phyloP scores from a whole-genome alignment of 169 alveolate species.

The Cryptosporidium sp. region DNA sequence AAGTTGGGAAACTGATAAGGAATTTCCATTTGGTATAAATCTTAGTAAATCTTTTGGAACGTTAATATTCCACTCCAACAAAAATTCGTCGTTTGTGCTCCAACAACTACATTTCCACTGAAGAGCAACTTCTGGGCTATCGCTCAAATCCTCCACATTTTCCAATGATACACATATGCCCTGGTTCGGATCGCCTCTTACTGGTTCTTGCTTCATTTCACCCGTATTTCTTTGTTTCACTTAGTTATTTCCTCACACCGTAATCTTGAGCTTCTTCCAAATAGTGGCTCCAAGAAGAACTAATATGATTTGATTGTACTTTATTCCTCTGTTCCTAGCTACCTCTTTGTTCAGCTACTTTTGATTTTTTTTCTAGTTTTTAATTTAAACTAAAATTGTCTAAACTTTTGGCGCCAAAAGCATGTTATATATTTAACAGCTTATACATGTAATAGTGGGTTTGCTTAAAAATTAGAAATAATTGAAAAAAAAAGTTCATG shows the following conservation, averaged over 20 bases:
- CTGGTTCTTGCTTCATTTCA: slow-evolving; percentile 26
- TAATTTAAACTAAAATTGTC: background rate
- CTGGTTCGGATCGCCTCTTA: slow-evolving; percentile 71
- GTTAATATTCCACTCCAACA: slow-evolving; percentile 64
- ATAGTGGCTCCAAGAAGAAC: background rate
- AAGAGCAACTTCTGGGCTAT: background rate
- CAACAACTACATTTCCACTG: slow-evolving; percentile 75
- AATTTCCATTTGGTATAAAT: background rate
- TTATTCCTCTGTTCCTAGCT: background rate
- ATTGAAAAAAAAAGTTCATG: no score
- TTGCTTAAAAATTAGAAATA: background rate
- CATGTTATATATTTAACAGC: background rate
- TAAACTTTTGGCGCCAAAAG: slow-evolving; percentile 9
- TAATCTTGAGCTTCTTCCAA: background rate
- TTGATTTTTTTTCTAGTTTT: background rate
- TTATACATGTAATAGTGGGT: background rate
- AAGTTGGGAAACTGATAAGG: slow-evolving; percentile 23
- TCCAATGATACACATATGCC: slow-evolving; percentile 59
- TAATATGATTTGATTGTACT: background rate
- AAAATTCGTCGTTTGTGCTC: slow-evolving; percentile 63
- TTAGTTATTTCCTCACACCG: background rate
- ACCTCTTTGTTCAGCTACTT: background rate
- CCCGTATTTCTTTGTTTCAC: background rate
- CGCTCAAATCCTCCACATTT: background rate
- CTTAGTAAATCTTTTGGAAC: slow-evolving; percentile 18